Conservation (phyloP, 2,329 filamentous ascomycete genomes). For the Daldinia sp. region DNA sequence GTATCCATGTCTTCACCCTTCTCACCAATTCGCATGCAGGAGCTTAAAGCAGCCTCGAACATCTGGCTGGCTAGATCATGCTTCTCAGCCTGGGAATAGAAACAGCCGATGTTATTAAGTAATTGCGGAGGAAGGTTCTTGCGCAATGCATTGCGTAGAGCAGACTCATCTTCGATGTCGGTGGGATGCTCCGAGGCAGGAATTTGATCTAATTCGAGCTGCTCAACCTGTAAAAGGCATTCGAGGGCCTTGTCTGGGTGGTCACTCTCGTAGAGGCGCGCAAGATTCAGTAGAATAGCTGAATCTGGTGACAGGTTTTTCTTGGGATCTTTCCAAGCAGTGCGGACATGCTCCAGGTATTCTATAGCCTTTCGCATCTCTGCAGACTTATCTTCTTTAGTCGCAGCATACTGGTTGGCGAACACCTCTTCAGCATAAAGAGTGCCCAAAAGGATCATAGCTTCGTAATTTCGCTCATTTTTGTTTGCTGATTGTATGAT, state of each 20-base stretch:
- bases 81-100: constrained; percentile 89
- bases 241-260: constrained; percentile 91
- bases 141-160: constrained; percentile 72
- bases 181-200: constrained; percentile 75
- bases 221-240: constrained; percentile 91
- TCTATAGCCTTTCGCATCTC: constrained; percentile 89
- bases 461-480: constrained; percentile 73
- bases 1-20: constrained; percentile 82
- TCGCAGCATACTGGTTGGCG: constrained; percentile 74
- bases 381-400: constrained; percentile 86
- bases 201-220: constrained; percentile 86
- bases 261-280: constrained; percentile 88
- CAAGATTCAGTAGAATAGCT: constrained; percentile 89
- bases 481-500: constrained; percentile 87
- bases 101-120: constrained; percentile 97
- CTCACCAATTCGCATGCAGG: constrained; percentile 84
- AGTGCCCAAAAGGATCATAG: constrained; percentile 91
- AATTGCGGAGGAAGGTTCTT: constrained; percentile 88
- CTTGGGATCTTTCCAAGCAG: constrained; percentile 93
- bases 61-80: constrained; percentile 83
- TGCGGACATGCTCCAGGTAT: constrained; percentile 85
- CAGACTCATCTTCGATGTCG: constrained; percentile 69
- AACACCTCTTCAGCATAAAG: constrained; percentile 97
- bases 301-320: constrained; percentile 84
- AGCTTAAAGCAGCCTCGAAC: constrained; percentile 91